These are phyloP conservation scores for Candida verbasci DNA, from an alignment of 805 yeast genomes.

Conservation along the genomic window DNA sequence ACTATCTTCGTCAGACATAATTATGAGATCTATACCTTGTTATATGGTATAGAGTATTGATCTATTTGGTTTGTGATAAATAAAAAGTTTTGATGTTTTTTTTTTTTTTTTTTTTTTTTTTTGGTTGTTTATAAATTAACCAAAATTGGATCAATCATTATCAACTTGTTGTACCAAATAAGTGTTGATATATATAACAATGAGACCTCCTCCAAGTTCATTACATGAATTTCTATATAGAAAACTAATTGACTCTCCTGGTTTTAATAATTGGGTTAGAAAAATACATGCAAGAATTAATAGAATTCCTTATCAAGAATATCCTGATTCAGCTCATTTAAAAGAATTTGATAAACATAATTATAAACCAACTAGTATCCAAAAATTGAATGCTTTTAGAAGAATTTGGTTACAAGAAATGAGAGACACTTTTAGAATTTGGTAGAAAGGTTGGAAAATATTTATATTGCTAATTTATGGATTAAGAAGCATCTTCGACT, in stretches of 20 bases:
- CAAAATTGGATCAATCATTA: not conserved
- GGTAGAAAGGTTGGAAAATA: slow-evolving; percentile 5
- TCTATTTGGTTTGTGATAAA: not conserved
- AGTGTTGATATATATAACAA: too few relatives aligned
- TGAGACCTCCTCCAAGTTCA: slow-evolving; percentile 19
- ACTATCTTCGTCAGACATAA: slow-evolving; percentile 5
- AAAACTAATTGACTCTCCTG: slow-evolving; percentile 50
- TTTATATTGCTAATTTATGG: too few relatives aligned
- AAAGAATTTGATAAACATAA: slow-evolving; percentile 17
- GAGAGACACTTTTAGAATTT: slow-evolving; percentile 48
- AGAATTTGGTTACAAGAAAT: slow-evolving; percentile 59
- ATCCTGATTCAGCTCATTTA: slow-evolving; percentile 12
- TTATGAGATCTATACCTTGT: too few relatives aligned
- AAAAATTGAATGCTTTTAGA: slow-evolving; percentile 58
- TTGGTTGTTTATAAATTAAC: slow-evolving; percentile 3
- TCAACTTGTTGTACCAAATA: too few relatives aligned
- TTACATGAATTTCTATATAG: slow-evolving; percentile 45
- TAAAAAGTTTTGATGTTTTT: slow-evolving; percentile 2
- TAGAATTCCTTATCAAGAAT: slow-evolving; percentile 46
- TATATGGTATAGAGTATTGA: too few relatives aligned
- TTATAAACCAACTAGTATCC: slow-evolving; percentile 48
- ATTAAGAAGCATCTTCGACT: too few relatives aligned
- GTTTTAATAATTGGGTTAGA: slow-evolving; percentile 61
- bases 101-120: not conserved
- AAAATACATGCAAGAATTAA: slow-evolving; percentile 61